A percentile compares a stretch with the other conserved stretches of the same genome.
These are phyloP conservation scores for Fusarium equiseti DNA, from an alignment of 2,329 filamentous ascomycete species.

Conservation along the genomic window DNA sequence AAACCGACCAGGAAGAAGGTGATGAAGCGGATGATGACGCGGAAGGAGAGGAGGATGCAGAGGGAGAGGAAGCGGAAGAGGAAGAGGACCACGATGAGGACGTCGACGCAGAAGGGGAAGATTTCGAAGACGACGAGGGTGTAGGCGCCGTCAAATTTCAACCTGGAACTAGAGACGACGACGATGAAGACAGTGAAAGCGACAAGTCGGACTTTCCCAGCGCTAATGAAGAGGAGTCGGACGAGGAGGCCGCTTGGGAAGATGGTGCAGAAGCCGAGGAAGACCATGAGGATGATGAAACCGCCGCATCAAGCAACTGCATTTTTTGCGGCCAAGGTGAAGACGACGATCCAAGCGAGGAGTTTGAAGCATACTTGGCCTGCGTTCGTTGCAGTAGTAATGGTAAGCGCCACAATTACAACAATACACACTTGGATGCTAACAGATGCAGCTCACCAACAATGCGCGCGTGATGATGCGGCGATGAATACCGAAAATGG, in stretches of 20 bases:
- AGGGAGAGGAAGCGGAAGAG: conserved; percentile 47
- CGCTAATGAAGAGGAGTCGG: conserved; percentile 66
- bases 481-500: conserved; percentile 53
- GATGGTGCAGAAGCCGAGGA: conserved; percentile 69
- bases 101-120: conserved; percentile 46
- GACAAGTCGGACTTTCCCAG: conserved; percentile 61
- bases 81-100: conserved; percentile 55
- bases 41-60: conserved; percentile 38
- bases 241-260: conserved; percentile 60
- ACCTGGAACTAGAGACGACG: conserved; percentile 62
- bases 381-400: conserved; percentile 85
- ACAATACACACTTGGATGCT: conserved; percentile 47
- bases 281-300: conserved; percentile 64
- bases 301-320: conserved; percentile 59
- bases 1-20: conserved; percentile 45
- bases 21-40: conserved; percentile 56
- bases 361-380: conserved; percentile 82
- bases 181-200: conserved; percentile 63
- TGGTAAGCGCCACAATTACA: conserved; percentile 68
- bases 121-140: conserved; percentile 63
- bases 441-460: conserved; percentile 80
- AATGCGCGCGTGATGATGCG: conserved; percentile 81
- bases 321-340: conserved; percentile 88
- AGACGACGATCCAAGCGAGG: conserved; percentile 83
- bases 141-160: conserved; percentile 69